A percentile compares a stretch with the other conserved stretches of the same genome.
These are phyloP conservation scores for Coemansia sp. DNA, from an alignment of 192 early-diverging fungal species.

Conservation along the genomic window DNA sequence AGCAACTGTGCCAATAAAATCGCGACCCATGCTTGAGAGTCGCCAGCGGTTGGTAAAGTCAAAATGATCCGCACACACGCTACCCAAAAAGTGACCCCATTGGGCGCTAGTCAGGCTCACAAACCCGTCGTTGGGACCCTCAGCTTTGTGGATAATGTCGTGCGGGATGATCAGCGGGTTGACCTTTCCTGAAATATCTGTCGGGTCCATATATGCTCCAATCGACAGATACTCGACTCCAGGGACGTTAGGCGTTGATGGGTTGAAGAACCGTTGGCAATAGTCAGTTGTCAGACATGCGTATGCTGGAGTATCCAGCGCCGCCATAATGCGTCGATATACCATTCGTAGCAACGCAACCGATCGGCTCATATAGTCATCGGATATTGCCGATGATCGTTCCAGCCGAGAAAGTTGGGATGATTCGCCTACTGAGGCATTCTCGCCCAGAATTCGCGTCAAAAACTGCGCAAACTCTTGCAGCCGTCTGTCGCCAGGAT, in stretches of 20 bases:
- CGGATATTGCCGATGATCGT: constrained; percentile 21
- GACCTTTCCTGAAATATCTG: constrained; percentile 60
- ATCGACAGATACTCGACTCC: constrained; percentile 79
- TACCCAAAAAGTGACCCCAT: constrained; percentile 87
- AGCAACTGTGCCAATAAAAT: constrained; percentile 39
- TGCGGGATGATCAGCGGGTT: constrained; percentile 78
- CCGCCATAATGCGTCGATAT: constrained; percentile 61
- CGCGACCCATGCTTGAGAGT: constrained; percentile 33
- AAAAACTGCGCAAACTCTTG: constrained; percentile 46
- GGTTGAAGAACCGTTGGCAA: constrained; percentile 83
- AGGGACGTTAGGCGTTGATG: constrained; percentile 75
- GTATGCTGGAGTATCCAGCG: constrained; percentile 87
- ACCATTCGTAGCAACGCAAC: constrained; percentile 44
- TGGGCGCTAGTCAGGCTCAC: constrained; percentile 78
- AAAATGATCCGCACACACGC: constrained; percentile 86
- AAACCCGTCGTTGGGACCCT: constrained; percentile 92
- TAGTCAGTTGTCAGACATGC: constrained; percentile 88
- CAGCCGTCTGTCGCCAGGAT: constrained; percentile 33
- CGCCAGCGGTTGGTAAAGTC: constrained; percentile 66
- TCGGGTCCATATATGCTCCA: constrained; percentile 69
- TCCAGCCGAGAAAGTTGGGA: constrained; percentile 27
- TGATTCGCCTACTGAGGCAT: constrained; percentile 36
- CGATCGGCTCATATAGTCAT: constrained; percentile 34
- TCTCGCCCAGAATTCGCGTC: constrained; percentile 38
- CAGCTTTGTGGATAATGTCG: constrained; percentile 71